Percentiles rank a stretch among this genome's conserved stretches.
Conservation (phyloP, 1,139 yeast genomes). For the Ashbya aceris region DNA sequence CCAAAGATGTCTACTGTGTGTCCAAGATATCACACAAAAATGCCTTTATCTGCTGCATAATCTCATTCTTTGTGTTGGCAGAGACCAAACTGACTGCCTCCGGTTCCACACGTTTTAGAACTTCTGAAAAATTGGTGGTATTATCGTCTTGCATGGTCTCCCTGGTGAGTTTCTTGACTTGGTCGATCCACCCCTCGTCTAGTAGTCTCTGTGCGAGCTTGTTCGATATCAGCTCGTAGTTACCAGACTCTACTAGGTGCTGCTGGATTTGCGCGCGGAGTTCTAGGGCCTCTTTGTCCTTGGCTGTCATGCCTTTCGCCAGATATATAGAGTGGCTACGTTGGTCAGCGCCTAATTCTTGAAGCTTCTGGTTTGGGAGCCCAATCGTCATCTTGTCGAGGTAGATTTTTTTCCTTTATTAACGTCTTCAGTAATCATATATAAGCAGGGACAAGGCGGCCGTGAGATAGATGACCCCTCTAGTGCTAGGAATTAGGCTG, state of each 20-base stretch:
- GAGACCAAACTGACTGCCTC: slow-evolving; percentile 63
- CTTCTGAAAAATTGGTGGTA: slow-evolving; percentile 42
- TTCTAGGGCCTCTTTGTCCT: slow-evolving; percentile 28
- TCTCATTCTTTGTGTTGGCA: slow-evolving; percentile 48
- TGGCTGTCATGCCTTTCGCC: neutral
- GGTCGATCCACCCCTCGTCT: slow-evolving; percentile 82
- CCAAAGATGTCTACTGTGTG: slow-evolving; percentile 16
- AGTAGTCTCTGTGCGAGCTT: slow-evolving; percentile 54
- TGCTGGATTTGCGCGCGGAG: slow-evolving; percentile 59
- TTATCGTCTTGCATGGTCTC: slow-evolving; percentile 33
- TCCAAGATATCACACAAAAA: slow-evolving; percentile 45
- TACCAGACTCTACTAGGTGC: slow-evolving; percentile 67
- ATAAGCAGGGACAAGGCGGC: no score
- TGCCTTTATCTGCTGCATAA: slow-evolving; percentile 47
- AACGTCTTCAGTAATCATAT: no score
- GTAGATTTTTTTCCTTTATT: no score
- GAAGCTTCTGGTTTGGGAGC: no score
- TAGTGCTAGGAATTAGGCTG: no score
- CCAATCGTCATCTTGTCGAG: no score
- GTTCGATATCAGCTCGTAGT: slow-evolving; percentile 60
- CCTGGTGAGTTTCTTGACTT: slow-evolving; percentile 51
- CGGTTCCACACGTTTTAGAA: slow-evolving; percentile 49
- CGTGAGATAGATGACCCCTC: no score
- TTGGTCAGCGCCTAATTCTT: no score
- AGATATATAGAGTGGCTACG: no score